phyloP scores from a whole-genome alignment of 169 alveolate genomes.

The Sarcocystis neurona region DNA sequence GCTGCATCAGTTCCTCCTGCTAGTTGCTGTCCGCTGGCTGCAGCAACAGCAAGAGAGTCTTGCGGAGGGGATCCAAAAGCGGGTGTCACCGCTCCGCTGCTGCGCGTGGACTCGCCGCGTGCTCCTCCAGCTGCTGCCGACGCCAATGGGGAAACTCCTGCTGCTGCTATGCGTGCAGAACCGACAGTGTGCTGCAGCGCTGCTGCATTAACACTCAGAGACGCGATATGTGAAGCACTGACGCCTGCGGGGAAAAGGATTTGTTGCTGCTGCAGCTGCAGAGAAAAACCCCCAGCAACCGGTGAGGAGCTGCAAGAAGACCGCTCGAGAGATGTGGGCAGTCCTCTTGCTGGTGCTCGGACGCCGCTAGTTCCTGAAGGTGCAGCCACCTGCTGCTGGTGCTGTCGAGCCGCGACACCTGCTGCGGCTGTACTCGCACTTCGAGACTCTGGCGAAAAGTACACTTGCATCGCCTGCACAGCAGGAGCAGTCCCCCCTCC shows the following conservation, averaged over 20 bases:
- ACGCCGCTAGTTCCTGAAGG: neutral
- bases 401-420: neutral
- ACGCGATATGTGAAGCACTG: neutral
- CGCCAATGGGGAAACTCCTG: too few relatives aligned
- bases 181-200: neutral
- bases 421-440: neutral
- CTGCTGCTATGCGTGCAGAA: too few relatives aligned
- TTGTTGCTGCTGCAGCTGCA: too few relatives aligned
- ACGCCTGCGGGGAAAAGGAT: neutral
- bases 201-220: neutral
- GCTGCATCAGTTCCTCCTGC: too few relatives aligned
- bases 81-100: neutral
- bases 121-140: neutral
- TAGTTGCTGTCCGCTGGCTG: too few relatives aligned
- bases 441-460: too few relatives aligned
- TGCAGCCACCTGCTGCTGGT: neutral
- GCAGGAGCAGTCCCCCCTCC: too few relatives aligned
- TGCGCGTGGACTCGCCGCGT: neutral
- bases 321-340: neutral
- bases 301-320: too few relatives aligned
- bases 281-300: too few relatives aligned
- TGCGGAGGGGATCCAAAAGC: neutral
- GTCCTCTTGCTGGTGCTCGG: neutral
- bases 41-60: too few relatives aligned
- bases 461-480: too few relatives aligned